Evolutionary conservation across 1,139 yeast genomes (phyloP).

Genomic region (Yamadazyma oceani): DNA sequence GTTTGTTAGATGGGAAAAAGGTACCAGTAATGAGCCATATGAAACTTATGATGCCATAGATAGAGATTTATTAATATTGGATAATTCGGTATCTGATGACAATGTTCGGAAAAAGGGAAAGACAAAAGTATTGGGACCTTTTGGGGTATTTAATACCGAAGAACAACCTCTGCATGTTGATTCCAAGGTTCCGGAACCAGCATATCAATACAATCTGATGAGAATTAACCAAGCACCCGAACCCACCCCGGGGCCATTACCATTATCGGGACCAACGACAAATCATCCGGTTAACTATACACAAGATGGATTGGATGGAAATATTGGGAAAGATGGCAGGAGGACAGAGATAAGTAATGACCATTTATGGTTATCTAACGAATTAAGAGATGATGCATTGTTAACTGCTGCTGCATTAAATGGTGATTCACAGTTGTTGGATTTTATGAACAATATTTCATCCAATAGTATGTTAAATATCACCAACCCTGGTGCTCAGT

Average conservation of each 20-base stretch:
- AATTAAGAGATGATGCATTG: conserved; percentile 67
- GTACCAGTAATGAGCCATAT: conserved; percentile 45
- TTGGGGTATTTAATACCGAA: conserved; percentile 62
- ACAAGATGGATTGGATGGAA: neutral
- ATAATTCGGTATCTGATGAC: conserved; percentile 46
- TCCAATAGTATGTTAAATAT: conserved; percentile 16
- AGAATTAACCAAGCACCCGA: no score
- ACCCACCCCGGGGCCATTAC: no score
- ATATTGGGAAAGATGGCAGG: neutral
- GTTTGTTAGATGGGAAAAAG: conserved; percentile 63
- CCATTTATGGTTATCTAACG: conserved; percentile 65
- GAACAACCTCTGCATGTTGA: neutral
- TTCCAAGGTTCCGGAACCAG: neutral
- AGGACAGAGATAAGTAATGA: conserved; percentile 27
- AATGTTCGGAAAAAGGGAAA: conserved; percentile 37
- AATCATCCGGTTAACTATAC: neutral
- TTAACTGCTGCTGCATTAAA: conserved; percentile 73
- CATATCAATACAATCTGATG: neutral
- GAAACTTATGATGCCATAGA: conserved; percentile 83
- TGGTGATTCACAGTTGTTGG: conserved; percentile 59
- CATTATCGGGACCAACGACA: no score
- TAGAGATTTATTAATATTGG: conserved; percentile 61
- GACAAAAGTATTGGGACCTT: conserved; percentile 72
- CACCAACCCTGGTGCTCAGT: conserved; percentile 15
- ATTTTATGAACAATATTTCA: conserved; percentile 43